These are phyloP conservation scores for Colletotrichum sp. DNA, from an alignment of 2,329 filamentous ascomycete genomes.

Conservation along the genomic window DNA sequence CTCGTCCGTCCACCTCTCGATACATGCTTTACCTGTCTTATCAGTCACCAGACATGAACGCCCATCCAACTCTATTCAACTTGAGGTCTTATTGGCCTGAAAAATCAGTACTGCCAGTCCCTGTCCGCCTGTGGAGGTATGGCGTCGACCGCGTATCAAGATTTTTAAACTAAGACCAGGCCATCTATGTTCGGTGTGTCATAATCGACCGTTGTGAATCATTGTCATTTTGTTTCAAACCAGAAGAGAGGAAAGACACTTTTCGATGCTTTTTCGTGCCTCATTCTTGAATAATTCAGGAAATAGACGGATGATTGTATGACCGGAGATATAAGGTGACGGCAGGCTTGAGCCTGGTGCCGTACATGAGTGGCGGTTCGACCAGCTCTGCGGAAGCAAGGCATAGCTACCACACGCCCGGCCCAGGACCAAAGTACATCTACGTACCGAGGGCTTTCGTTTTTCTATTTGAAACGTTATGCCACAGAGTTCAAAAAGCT, in stretches of 20 bases:
- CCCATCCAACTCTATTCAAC: neutral
- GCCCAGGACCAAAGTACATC: neutral
- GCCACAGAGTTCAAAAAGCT: neutral
- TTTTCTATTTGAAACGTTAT: neutral
- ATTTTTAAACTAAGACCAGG: neutral
- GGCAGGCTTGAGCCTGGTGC: neutral
- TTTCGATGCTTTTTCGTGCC: neutral
- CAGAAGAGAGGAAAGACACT: neutral
- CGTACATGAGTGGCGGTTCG: neutral
- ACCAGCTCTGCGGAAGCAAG: neutral
- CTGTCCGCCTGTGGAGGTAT: neutral
- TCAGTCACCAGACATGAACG: neutral
- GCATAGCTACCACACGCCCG: neutral
- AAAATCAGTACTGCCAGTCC: neutral
- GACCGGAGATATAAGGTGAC: neutral
- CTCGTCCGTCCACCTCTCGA: neutral
- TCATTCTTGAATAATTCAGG: neutral
- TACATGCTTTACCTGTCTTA: neutral
- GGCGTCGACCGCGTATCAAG: neutral
- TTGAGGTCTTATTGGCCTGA: neutral
- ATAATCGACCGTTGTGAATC: neutral
- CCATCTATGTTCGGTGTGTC: neutral
- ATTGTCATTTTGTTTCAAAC: neutral
- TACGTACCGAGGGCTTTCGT: neutral
- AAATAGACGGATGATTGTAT: neutral